Evolutionary conservation across 768 basidiomycete genomes (phyloP).

Genomic region (Lentinula lateritia): DNA sequence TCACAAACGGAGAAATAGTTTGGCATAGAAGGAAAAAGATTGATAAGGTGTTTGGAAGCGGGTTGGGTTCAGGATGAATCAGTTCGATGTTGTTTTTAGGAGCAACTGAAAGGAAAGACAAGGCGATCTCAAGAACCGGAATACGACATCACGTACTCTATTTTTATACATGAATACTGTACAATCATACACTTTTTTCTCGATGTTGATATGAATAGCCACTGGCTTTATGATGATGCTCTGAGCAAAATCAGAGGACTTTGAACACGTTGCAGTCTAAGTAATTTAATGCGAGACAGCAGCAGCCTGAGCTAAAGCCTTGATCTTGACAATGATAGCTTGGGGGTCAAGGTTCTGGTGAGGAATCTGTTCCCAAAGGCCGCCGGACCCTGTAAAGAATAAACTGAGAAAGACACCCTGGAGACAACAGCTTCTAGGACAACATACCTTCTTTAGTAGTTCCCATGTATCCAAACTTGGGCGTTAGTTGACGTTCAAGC

Average conservation of each 20-base stretch:
- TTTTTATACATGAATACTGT: no score
- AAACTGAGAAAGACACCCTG: conserved; percentile 13
- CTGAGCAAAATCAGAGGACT: no score
- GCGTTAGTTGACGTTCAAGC: conserved; percentile 74
- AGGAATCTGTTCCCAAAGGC: conserved; percentile 81
- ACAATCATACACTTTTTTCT: no score
- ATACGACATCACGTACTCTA: no score
- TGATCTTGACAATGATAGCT: conserved; percentile 47
- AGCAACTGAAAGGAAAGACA: no score
- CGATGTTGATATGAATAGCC: not conserved
- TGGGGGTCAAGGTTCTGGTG: conserved; percentile 77
- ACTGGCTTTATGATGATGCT: no score
- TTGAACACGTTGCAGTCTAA: not conserved
- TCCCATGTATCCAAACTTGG: conserved; percentile 79
- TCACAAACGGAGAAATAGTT: conserved; percentile 9
- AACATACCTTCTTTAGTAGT: conserved; percentile 62
- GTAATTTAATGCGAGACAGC: not conserved
- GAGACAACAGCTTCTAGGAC: not conserved
- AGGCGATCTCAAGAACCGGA: no score
- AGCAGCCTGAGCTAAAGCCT: conserved; percentile 31
- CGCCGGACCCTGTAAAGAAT: conserved; percentile 36
- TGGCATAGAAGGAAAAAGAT: conserved; percentile 16
- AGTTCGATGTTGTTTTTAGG: no score
- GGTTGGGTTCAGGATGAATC: conserved; percentile 1
- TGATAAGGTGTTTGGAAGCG: conserved; percentile 18